Conservation (phyloP, 306 rosid species). For the Senna siamea region DNA sequence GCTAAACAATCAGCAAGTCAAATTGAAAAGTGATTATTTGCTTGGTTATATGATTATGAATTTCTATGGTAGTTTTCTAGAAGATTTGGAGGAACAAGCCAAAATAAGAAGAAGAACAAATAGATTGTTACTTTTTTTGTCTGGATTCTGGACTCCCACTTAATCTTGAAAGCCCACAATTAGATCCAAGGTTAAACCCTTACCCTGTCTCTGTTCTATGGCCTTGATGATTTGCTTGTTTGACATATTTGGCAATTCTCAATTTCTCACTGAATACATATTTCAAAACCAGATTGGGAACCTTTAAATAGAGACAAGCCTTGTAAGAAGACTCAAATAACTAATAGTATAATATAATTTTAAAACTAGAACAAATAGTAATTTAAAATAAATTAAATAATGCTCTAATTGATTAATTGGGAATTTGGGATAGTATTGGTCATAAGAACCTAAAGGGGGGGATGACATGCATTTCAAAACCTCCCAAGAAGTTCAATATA, state of each 20-base stretch:
- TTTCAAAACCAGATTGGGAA: too few relatives aligned
- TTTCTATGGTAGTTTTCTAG: neutral
- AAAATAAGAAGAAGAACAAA: neutral
- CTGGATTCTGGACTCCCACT: neutral
- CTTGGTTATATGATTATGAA: neutral
- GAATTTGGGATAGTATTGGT: neutral
- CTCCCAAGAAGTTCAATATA: neutral
- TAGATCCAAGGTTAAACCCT: neutral
- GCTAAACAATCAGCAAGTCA: conserved; percentile 18
- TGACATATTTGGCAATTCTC: neutral
- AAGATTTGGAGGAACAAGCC: conserved; percentile 1
- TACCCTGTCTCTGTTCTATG: neutral
- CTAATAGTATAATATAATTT: neutral
- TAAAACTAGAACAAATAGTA: neutral
- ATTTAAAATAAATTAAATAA: neutral
- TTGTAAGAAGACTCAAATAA: neutral
- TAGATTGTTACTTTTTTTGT: neutral
- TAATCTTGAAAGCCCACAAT: neutral
- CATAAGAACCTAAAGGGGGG: neutral
- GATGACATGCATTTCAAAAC: neutral
- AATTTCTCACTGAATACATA: neutral
- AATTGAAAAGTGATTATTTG: conserved; percentile 29
- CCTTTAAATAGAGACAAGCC: neutral
- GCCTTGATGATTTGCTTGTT: neutral
- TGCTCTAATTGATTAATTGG: neutral